A percentile compares a stretch with the other conserved stretches of the same genome.
Evolutionary conservation across 139 green algal genomes (phyloP).

Genomic region (Trebouxia sp.): DNA sequence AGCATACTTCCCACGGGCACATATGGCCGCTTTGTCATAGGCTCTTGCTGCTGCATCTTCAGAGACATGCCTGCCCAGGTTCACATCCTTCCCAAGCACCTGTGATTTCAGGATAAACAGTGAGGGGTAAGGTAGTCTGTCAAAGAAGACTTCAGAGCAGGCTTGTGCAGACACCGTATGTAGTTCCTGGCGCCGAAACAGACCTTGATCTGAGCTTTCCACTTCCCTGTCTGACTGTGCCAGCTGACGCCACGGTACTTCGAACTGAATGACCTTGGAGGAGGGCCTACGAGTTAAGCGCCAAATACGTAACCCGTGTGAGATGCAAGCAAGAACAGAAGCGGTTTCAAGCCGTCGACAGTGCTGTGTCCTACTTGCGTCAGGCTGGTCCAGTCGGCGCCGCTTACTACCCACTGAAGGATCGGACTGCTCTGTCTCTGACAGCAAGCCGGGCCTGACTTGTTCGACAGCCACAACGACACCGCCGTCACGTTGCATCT

Average conservation of each 20-base stretch:
- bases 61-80: constrained; percentile 34
- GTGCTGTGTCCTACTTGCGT: background rate
- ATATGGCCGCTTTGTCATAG: constrained; percentile 39
- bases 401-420: background rate
- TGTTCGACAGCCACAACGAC: background rate
- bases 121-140: background rate
- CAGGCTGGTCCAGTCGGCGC: background rate
- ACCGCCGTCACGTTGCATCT: background rate
- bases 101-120: background rate
- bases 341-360: no score
- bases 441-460: background rate
- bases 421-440: background rate
- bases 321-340: no score
- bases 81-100: constrained; percentile 37
- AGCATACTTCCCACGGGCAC: constrained; percentile 28
- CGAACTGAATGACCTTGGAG: background rate
- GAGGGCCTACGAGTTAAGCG: background rate
- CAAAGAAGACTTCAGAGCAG: background rate
- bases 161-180: background rate
- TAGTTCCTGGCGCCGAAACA: no score
- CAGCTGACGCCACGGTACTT: constrained; percentile 39
- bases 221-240: constrained; percentile 41
- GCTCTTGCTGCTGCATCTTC: constrained; percentile 40
- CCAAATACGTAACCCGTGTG: background rate
- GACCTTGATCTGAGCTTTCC: constrained; percentile 48